Conservation (phyloP, 2,329 filamentous ascomycete species). For the Tolypocladium tundrense region DNA sequence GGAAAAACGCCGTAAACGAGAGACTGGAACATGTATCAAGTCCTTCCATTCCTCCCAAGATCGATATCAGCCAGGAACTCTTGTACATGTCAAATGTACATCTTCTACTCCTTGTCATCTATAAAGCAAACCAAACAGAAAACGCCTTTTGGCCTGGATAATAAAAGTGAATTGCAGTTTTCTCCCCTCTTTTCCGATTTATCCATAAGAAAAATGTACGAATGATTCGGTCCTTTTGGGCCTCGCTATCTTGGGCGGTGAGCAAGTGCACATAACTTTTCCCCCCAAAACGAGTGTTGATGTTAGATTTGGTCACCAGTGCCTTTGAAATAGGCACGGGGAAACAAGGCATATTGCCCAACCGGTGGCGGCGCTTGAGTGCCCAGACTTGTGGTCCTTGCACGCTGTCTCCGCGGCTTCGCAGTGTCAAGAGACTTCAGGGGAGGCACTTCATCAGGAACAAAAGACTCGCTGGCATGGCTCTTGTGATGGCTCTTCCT, state of each 20-base stretch:
- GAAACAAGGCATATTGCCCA: conserved; percentile 38
- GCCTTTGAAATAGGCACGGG: conserved; percentile 22
- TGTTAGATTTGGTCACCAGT: conserved; percentile 21
- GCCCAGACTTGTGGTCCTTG: conserved; percentile 36
- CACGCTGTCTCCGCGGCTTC: conserved; percentile 26
- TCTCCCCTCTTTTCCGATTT: not conserved
- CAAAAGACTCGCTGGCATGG: conserved; percentile 26
- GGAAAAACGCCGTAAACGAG: not conserved
- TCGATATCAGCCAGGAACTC: not conserved
- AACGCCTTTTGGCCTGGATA: not conserved
- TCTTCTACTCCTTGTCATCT: not conserved
- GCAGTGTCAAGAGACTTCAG: conserved; percentile 19
- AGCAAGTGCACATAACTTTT: not conserved
- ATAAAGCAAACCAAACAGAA: not conserved
- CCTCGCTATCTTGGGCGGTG: not conserved
- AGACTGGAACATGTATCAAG: not conserved
- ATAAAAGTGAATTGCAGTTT: not conserved
- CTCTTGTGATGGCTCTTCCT: conserved; percentile 21
- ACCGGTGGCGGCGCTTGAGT: conserved; percentile 29
- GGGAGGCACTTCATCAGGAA: conserved; percentile 16
- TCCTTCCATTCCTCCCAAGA: not conserved
- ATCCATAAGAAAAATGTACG: not conserved
- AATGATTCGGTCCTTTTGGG: not conserved
- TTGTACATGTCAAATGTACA: not conserved
- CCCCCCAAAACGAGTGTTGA: not conserved